Percentiles rank a stretch among this genome's conserved stretches.
Evolutionary conservation across 371 early-diverging fungal species (phyloP).

Genomic region (Chytridium lagenaria): DNA sequence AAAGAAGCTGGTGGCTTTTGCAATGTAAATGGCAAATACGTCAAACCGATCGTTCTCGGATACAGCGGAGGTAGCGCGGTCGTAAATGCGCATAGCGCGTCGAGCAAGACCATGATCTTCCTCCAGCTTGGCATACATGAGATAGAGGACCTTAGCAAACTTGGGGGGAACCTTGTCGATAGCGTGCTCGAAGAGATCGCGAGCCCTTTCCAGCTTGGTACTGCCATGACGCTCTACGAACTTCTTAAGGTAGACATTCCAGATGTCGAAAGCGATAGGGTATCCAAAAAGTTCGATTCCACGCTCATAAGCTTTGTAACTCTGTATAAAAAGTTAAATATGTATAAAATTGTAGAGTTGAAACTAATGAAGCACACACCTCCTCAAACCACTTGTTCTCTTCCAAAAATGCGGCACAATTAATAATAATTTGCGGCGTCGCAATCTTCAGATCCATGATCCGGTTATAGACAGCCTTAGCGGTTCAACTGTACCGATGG

Average conservation of each 20-base stretch:
- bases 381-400: slow-evolving; percentile 93
- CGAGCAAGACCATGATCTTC: slow-evolving; percentile 92
- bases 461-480: slow-evolving; percentile 87
- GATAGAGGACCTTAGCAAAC: slow-evolving; percentile 82
- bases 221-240: slow-evolving; percentile 89
- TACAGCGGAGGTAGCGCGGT: slow-evolving; percentile 85
- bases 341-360: not conserved
- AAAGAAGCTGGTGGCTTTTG: slow-evolving; percentile 85
- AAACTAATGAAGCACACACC: slow-evolving; percentile 27
- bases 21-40: slow-evolving; percentile 89
- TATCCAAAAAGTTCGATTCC: slow-evolving; percentile 95
- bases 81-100: slow-evolving; percentile 93
- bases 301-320: slow-evolving; percentile 93
- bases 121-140: slow-evolving; percentile 94
- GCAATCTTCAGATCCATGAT: slow-evolving; percentile 94
- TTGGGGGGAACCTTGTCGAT: slow-evolving; percentile 86
- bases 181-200: slow-evolving; percentile 97
- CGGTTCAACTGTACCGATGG: slow-evolving; percentile 85
- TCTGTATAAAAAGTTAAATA: slow-evolving; percentile 43
- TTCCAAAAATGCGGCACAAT: slow-evolving; percentile 91
- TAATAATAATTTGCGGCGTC: slow-evolving; percentile 92
- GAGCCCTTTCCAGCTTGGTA: slow-evolving; percentile 85
- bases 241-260: slow-evolving; percentile 92
- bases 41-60: slow-evolving; percentile 75
- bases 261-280: slow-evolving; percentile 96